These are phyloP conservation scores for Microdochium nivale DNA, from an alignment of 2,329 filamentous ascomycete genomes.

Conservation along the genomic window DNA sequence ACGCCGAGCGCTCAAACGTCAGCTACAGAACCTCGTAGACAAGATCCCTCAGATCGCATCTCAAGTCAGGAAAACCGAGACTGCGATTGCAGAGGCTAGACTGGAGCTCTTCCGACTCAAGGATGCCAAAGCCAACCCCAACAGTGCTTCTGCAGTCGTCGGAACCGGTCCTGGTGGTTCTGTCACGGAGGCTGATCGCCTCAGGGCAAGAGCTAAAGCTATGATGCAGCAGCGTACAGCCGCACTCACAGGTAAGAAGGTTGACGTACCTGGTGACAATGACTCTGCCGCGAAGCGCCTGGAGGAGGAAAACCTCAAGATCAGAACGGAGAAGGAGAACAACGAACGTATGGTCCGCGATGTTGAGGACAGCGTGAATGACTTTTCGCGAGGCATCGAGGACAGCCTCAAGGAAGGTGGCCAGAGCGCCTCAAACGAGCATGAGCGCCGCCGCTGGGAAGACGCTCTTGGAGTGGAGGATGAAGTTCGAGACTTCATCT, in stretches of 20 bases:
- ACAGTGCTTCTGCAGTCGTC: constrained; percentile 70
- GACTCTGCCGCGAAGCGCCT: constrained; percentile 73
- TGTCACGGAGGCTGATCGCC: constrained; percentile 85
- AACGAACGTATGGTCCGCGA: constrained; percentile 96
- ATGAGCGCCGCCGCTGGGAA: constrained; percentile 90
- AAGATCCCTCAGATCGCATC: constrained; percentile 88
- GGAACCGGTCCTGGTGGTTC: constrained; percentile 87
- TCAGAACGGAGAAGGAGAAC: constrained; percentile 79
- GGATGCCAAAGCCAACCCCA: constrained; percentile 86
- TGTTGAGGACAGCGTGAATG: constrained; percentile 90
- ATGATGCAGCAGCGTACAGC: constrained; percentile 99
- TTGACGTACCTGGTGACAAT: constrained; percentile 61
- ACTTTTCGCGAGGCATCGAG: constrained; percentile 78
- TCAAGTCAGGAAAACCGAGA: constrained; percentile 82
- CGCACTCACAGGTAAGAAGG: constrained; percentile 78
- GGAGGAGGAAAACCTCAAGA: constrained; percentile 77
- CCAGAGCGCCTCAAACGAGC: constrained; percentile 69
- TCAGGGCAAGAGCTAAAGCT: constrained; percentile 90
- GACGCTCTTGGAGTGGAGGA: constrained; percentile 94
- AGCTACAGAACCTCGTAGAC: constrained; percentile 82
- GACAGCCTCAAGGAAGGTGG: constrained; percentile 77
- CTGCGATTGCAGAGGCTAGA: constrained; percentile 83
- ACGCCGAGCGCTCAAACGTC: constrained; percentile 73
- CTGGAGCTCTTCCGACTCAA: constrained; percentile 88
- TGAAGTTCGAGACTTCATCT: constrained; percentile 95